Percentiles rank a stretch among this genome's conserved stretches.
Conservation (phyloP, 1,139 yeast species). For the Protomyces arabidopsidicola region DNA sequence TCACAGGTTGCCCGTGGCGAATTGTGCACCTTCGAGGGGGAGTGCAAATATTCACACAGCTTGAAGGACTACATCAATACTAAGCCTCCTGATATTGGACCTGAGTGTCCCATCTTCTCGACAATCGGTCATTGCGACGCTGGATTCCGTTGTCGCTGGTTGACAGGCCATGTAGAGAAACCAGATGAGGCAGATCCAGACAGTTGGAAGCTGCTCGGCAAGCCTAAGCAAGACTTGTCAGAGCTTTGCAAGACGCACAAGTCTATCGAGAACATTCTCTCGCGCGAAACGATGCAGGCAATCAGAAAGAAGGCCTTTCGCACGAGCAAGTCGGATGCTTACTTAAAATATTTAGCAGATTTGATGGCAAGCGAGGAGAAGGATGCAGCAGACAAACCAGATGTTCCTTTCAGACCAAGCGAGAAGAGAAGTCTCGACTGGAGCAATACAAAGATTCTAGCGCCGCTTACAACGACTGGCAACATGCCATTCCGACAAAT, state of each 20-base stretch:
- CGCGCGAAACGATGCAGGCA: conserved; percentile 49
- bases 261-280: conserved; percentile 64
- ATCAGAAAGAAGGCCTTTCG: conserved; percentile 45
- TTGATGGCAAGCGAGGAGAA: conserved; percentile 34
- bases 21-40: conserved; percentile 14
- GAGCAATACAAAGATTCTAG: conserved; percentile 72
- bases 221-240: conserved; percentile 45
- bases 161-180: conserved; percentile 37
- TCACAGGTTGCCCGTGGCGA: conserved; percentile 27
- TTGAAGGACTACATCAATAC: conserved; percentile 55
- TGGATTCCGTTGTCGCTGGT: conserved; percentile 90
- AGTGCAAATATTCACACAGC: conserved; percentile 74
- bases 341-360: conserved; percentile 28
- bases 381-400: conserved; percentile 29
- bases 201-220: conserved; percentile 52
- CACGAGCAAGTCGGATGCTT: conserved; percentile 21
- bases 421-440: conserved; percentile 46
- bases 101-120: conserved; percentile 74
- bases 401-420: conserved; percentile 3
- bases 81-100: conserved; percentile 68
- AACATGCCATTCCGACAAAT: conserved; percentile 90
- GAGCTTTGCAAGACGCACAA: conserved; percentile 43
- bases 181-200: conserved; percentile 41
- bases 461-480: conserved; percentile 97
- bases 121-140: conserved; percentile 87